Evolutionary conservation across 805 yeast species (phyloP).

Genomic region (Candida railenensis): DNA sequence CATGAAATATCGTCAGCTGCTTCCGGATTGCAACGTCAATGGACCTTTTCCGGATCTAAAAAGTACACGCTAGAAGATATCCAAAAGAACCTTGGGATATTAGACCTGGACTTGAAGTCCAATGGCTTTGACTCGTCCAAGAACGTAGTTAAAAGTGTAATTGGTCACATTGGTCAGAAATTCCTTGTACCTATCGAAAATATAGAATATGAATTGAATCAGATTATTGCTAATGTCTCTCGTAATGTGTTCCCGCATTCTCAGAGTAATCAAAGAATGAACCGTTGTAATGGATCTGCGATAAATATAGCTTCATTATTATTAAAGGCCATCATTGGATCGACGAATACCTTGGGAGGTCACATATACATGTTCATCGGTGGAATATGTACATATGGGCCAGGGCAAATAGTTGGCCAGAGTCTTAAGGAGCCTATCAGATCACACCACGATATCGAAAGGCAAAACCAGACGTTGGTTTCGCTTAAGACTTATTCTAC

Average conservation of each 20-base stretch:
- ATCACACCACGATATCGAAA: slow-evolving; percentile 63
- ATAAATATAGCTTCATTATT: slow-evolving; percentile 45
- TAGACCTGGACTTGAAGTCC: slow-evolving; percentile 22
- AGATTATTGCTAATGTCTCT: slow-evolving; percentile 47
- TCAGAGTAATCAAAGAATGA: slow-evolving; percentile 43
- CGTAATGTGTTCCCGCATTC: slow-evolving; percentile 50
- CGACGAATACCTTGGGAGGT: slow-evolving; percentile 48
- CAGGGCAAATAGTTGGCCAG: slow-evolving; percentile 59
- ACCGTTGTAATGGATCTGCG: slow-evolving; percentile 62
- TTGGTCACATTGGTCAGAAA: slow-evolving; percentile 27
- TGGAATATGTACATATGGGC: slow-evolving; percentile 67
- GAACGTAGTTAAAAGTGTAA: too few species aligned
- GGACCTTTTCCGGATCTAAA: slow-evolving; percentile 57
- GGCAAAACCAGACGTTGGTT: slow-evolving; percentile 19
- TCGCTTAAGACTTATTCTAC: slow-evolving; percentile 29
- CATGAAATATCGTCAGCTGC: slow-evolving; percentile 48
- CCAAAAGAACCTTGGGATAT: slow-evolving; percentile 45
- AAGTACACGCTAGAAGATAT: slow-evolving; percentile 48
- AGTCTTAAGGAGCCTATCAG: slow-evolving; percentile 60
- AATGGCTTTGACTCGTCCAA: background rate
- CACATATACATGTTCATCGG: slow-evolving; percentile 55
- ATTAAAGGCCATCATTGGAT: slow-evolving; percentile 38
- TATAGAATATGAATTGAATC: slow-evolving; percentile 51
- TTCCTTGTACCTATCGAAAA: slow-evolving; percentile 47
- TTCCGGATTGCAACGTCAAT: slow-evolving; percentile 26